These are phyloP conservation scores for Kwoniella dendrophila DNA, from an alignment of 768 basidiomycete genomes.

Conservation along the genomic window DNA sequence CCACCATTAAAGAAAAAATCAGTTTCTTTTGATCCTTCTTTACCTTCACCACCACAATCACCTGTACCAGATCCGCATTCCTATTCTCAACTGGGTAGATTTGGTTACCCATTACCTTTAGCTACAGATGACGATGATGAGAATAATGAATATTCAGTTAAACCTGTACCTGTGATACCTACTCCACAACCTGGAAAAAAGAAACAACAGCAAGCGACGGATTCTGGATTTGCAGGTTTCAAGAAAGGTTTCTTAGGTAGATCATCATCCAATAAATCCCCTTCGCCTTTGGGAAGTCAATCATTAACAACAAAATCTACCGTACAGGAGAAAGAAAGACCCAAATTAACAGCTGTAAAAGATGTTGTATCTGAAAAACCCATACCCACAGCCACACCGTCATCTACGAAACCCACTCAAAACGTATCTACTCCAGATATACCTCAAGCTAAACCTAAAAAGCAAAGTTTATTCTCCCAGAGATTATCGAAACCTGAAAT, in stretches of 20 bases:
- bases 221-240: slow-evolving; percentile 45
- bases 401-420: background rate
- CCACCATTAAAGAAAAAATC: slow-evolving; percentile 40
- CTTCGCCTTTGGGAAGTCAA: too few relatives aligned
- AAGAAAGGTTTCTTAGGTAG: slow-evolving; percentile 40
- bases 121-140: background rate
- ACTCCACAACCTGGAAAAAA: slow-evolving; percentile 30
- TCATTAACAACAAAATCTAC: too few relatives aligned
- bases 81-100: background rate
- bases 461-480: slow-evolving; percentile 48
- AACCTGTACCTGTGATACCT: slow-evolving; percentile 36
- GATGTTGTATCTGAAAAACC: too few relatives aligned
- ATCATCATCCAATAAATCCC: background rate
- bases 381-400: background rate
- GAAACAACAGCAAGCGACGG: slow-evolving; percentile 6
- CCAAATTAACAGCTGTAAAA: slow-evolving; percentile 1
- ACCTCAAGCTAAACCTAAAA: slow-evolving; percentile 16
- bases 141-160: slow-evolving; percentile 13
- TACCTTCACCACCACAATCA: slow-evolving; percentile 36
- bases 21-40: slow-evolving; percentile 44
- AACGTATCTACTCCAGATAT: background rate
- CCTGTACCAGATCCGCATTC: slow-evolving; percentile 19
- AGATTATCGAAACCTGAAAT: slow-evolving; percentile 22
- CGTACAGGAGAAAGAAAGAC: too few relatives aligned
- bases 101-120: slow-evolving; percentile 36